Evolutionary conservation across 345 rosid genomes (phyloP), one percentile per base, ranked within the genome.

Genomic region (Lepidium didymum): DNA sequence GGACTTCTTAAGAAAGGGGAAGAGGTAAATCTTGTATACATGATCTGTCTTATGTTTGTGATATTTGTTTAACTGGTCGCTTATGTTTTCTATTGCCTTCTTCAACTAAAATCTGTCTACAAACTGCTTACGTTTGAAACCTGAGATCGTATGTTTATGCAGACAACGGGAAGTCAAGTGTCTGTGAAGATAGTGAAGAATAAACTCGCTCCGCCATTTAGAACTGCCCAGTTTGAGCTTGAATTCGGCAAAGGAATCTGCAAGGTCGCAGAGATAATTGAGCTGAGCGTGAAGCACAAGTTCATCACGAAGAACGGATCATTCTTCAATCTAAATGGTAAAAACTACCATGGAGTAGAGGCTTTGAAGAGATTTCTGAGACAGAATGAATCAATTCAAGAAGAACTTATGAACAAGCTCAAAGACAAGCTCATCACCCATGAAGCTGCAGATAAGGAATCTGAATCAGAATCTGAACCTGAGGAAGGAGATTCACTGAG

Each of bases 201-300:
- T 81, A 91, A 95, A 80, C 96, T 87, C 14, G 90, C 98, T 14
- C 92, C 99, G 16, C 99, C 99, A 4, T 95, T 95, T 60, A 85
- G 79, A 80, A 85, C 87, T 3, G 92, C 83, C 3, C 82, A 81
- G 58, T 95, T 91, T 73, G 99, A 89, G 77, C 93, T 95, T 12
- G 94, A 86, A 75, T 95, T 91, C 60, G 99, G 99, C 44, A 95
- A 85, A 81, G 99, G 99, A 69, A 95, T 95, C 73, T 79, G 85
- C 69, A 83, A 83, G 53, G 81, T 67, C 53, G 74, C 87, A 0
- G 96, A 95, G 84, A 76, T 95, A 66, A 84, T 89, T 50, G 93
- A 88, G 0, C 75, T 89, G 60, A 92, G 87, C 16, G n/a, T 87
- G 45, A 89, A 86, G 68, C 83, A 91, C 79, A 89, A 91, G 62